phyloP scores from a whole-genome alignment of 2,329 filamentous ascomycete genomes.

The Tolypocladium pustulatum region DNA sequence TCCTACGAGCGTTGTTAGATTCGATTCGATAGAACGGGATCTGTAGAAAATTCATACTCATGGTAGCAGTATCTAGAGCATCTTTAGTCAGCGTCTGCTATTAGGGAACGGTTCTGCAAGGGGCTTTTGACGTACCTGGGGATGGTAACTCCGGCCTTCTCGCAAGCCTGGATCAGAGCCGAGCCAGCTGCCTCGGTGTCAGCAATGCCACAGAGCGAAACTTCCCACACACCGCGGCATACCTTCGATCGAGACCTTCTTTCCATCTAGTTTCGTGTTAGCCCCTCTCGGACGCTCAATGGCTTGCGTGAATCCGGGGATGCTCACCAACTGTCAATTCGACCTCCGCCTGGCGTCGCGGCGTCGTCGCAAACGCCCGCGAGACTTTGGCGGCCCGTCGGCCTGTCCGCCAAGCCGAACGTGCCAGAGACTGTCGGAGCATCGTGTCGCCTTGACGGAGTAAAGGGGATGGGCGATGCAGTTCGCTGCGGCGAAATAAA shows the following conservation, averaged over 20 bases:
- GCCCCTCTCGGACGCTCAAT: constrained; percentile 17
- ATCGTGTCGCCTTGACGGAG: constrained; percentile 53
- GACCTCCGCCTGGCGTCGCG: constrained; percentile 76
- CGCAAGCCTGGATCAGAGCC: constrained; percentile 96
- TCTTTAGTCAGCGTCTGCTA: constrained; percentile 11
- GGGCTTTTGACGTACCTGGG: constrained; percentile 53
- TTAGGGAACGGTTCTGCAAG: background rate
- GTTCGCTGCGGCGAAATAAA: constrained; percentile 23
- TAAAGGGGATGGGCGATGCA: constrained; percentile 27
- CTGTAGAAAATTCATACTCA: constrained; percentile 52
- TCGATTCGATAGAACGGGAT: constrained; percentile 12
- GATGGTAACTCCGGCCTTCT: constrained; percentile 86
- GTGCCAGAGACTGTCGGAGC: constrained; percentile 58
- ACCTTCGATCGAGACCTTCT: constrained; percentile 98
- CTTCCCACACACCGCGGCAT: constrained; percentile 19
- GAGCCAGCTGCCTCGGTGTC: constrained; percentile 64
- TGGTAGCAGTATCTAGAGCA: constrained; percentile 87
- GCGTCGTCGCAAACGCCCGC: constrained; percentile 74
- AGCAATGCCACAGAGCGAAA: constrained; percentile 15
- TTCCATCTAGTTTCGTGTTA: constrained; percentile 61
- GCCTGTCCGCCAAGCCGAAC: constrained; percentile 57
- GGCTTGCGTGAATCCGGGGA: constrained; percentile 11
- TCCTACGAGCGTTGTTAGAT: constrained; percentile 48
- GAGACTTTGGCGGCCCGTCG: constrained; percentile 49
- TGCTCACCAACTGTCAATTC: constrained; percentile 82